Conservation (phyloP, 2,329 filamentous ascomycete genomes). For the Hansfordia pulvinata region DNA sequence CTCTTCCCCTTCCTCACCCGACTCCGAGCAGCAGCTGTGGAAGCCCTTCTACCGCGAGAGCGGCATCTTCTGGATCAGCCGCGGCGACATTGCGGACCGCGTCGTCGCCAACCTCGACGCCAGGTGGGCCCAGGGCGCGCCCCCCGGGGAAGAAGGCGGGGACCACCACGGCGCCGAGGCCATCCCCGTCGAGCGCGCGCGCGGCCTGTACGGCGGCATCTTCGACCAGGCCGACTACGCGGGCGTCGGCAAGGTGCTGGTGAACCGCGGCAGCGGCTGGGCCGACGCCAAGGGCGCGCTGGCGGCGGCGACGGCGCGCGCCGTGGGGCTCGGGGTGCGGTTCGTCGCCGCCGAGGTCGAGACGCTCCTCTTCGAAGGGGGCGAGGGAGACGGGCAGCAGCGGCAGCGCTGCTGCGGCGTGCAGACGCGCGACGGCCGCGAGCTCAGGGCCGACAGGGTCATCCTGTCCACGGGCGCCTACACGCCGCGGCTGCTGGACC, state of each 20-base stretch:
- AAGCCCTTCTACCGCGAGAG: constrained; percentile 33
- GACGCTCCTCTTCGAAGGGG: constrained; percentile 24
- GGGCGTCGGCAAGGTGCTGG: constrained; percentile 34
- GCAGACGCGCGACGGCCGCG: constrained; percentile 21
- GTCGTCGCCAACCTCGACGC: constrained; percentile 19
- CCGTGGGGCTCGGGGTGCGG: constrained; percentile 32
- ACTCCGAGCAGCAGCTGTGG: too few species aligned
- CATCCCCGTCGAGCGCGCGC: constrained; percentile 31
- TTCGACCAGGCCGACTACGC: constrained; percentile 39
- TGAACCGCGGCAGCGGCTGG: constrained; percentile 42
- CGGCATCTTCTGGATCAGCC: constrained; percentile 29
- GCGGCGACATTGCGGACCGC: constrained; percentile 15
- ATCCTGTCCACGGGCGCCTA: constrained; percentile 34
- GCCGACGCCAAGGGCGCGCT: constrained; percentile 39
- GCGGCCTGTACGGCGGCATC: constrained; percentile 30
- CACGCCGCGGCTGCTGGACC: constrained; percentile 31
- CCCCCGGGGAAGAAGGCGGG: constrained; percentile 21
- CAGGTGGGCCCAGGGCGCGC: constrained; percentile 12
- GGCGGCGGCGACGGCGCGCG: constrained; percentile 28
- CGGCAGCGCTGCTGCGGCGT: constrained; percentile 33
- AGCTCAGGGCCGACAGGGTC: constrained; percentile 26
- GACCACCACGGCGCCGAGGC: constrained; percentile 25
- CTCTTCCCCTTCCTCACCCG: too few species aligned
- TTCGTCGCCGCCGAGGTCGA: constrained; percentile 32
- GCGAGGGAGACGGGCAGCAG: constrained; percentile 10